phyloP scores from a whole-genome alignment of 2,329 filamentous ascomycete species.

The Onygenales sp. region DNA sequence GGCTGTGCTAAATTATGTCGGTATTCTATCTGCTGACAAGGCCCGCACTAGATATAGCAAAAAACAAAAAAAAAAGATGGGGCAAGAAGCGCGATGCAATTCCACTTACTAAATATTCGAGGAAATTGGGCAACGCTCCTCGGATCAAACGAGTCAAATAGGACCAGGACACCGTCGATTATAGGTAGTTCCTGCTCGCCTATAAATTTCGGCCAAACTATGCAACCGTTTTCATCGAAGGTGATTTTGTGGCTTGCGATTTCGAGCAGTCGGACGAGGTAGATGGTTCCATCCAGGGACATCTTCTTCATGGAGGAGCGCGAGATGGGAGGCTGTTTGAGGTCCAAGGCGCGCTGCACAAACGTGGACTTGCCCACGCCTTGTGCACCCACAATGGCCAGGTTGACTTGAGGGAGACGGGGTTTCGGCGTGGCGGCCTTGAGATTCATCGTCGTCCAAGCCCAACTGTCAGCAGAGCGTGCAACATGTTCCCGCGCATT shows the following conservation, averaged over 20 bases:
- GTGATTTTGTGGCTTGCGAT: conserved; percentile 44
- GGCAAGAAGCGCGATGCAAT: conserved; percentile 4
- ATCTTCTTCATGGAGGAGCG: conserved; percentile 43
- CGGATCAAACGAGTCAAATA: conserved; percentile 79
- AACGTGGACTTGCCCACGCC: conserved; percentile 52
- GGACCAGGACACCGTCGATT: conserved; percentile 71
- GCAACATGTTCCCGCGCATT: not conserved
- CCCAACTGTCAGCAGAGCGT: not conserved
- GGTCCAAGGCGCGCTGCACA: conserved; percentile 46
- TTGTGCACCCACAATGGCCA: conserved; percentile 47
- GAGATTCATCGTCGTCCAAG: not conserved
- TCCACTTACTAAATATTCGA: conserved; percentile 64
- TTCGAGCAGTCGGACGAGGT: conserved; percentile 50
- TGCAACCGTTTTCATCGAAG: conserved; percentile 37
- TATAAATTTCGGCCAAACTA: conserved; percentile 43
- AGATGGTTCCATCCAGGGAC: conserved; percentile 46
- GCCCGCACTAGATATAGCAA: conserved; percentile 5
- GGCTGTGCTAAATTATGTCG: not conserved
- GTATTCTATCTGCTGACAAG: not conserved
- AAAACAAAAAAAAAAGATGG: too few relatives aligned
- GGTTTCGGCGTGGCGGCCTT: conserved; percentile 17
- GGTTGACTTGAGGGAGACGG: conserved; percentile 45
- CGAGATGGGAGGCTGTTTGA: conserved; percentile 35
- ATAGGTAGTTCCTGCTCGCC: conserved; percentile 61
- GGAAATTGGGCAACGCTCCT: conserved; percentile 66